Evolutionary conservation across 2,329 filamentous ascomycete species (phyloP), one percentile per base, ranked within the genome.

Genomic region (Bisporella sp.): DNA sequence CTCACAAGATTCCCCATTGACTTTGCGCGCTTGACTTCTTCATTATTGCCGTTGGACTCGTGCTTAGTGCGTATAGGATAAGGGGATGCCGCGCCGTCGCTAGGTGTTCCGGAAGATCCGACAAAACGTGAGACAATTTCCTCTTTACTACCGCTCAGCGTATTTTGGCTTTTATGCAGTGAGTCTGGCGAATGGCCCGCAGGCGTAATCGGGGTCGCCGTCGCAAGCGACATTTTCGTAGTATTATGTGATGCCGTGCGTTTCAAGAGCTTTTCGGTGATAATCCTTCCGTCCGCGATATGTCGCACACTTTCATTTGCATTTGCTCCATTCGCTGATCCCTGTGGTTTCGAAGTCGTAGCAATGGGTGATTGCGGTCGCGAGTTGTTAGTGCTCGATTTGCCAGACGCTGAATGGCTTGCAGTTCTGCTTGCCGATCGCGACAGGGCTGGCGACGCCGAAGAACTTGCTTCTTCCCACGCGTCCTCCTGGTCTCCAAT

Each of bases 181-280:
- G 64, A 70, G 56, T 66, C 64, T 3, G 65, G 69, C 47, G 63
- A 72, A 54, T 54, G 63, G 44, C 52, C 64, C 51, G 57, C 44
- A 30, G 33, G 45, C n/a, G 56, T 39, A 13, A 31, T 67, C 12
- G 62, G 71, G 12, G 68, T 66, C 4, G 76, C 78, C 1, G 73
- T 75, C 7, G 73, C 77, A 2, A 73, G 70, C 6, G 82, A 84
- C 76, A 86, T 84, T 62, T 82, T 63, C 5, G 82, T 35, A 4
- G 82, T 76, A 54, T 78, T 74, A 54, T 81, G 74, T 5, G 81
- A 82, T 0, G 81, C 76, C 7, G 74, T 80, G 57, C 84, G 77
- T 61, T 85, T 78, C 2, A 89, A 73, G 37, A 88, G 68, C 52
- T 82, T 76, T 31, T 83, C 82, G 5, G 84, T 87, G 47, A 87